Conservation (phyloP, 345 rosid genomes). For the Hevea brasiliensis region DNA sequence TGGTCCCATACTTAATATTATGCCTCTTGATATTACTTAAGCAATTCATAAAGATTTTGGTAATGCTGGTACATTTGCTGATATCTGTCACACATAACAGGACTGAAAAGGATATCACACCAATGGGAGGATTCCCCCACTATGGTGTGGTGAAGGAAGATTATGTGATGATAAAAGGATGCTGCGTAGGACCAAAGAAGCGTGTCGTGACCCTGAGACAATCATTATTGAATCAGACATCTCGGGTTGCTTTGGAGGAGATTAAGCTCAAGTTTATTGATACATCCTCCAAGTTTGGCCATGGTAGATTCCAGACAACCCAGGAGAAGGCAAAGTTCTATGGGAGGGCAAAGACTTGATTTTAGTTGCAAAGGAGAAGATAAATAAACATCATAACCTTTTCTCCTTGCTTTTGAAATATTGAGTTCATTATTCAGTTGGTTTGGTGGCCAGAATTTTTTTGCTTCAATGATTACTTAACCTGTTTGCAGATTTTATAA, state of each 20-base stretch:
- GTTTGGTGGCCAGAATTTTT: neutral
- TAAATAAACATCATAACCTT: neutral
- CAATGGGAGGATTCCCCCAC: conserved; percentile 84
- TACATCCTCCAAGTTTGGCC: conserved; percentile 70
- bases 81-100: conserved; percentile 27
- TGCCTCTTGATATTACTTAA: too few relatives aligned
- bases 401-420: neutral
- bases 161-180: conserved; percentile 75
- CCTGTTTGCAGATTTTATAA: too few relatives aligned
- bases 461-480: neutral
- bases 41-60: neutral
- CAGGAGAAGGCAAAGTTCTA: conserved; percentile 63
- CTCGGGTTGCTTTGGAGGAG: conserved; percentile 62
- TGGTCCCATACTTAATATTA: too few relatives aligned
- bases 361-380: neutral
- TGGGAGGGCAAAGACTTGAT: conserved; percentile 52
- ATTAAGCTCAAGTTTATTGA: conserved; percentile 75
- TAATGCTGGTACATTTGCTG: neutral
- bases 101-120: conserved; percentile 79
- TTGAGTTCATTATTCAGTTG: neutral
- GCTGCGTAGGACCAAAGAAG: conserved; percentile 88
- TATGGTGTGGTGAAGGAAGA: conserved; percentile 80
- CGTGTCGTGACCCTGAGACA: conserved; percentile 77
- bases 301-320: conserved; percentile 71
- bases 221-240: conserved; percentile 65